Percentiles rank a stretch among this genome's conserved stretches.
These are phyloP conservation scores for Pharus latifolius DNA, from an alignment of 176 grass and related monocot species.

Conservation along the genomic window DNA sequence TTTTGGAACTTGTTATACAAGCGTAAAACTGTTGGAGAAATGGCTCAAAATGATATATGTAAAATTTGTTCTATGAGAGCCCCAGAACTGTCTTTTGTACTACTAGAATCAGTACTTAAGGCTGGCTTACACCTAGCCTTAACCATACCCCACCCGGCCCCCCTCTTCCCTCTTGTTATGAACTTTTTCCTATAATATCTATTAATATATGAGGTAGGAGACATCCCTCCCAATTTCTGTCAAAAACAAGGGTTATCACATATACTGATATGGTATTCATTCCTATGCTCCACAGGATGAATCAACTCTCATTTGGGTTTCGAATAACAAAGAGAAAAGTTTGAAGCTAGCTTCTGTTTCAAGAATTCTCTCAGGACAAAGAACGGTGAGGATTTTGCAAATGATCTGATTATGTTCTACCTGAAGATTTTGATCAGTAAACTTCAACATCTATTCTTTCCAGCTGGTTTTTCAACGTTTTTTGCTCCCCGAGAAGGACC, in stretches of 20 bases:
- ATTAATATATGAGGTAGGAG: too few species aligned
- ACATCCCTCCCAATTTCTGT: too few species aligned
- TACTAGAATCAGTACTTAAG: too few species aligned
- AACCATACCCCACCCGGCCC: too few species aligned
- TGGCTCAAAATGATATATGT: not conserved
- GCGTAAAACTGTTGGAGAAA: not conserved
- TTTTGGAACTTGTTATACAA: not conserved
- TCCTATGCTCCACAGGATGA: constrained; percentile 41
- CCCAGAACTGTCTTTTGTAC: not conserved
- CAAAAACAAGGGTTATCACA: too few species aligned
- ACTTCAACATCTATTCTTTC: constrained; percentile 10
- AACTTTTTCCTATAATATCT: too few species aligned
- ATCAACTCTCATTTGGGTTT: constrained; percentile 89
- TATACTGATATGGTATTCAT: not conserved
- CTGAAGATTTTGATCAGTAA: not conserved
- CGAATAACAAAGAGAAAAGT: constrained; percentile 64
- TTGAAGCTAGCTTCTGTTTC: constrained; percentile 84
- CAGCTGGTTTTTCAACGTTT: constrained; percentile 95
- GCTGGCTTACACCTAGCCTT: too few species aligned
- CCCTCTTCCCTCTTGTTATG: too few species aligned
- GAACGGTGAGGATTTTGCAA: constrained; percentile 53
- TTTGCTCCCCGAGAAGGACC: constrained; percentile 78
- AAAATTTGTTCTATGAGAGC: not conserved
- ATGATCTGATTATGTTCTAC: not conserved
- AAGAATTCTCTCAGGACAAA: constrained; percentile 78